Percentiles rank a stretch among this genome's conserved stretches.
Evolutionary conservation across 352 stramenopile genomes (phyloP).

Genomic region (Sclerospora graminicola): DNA sequence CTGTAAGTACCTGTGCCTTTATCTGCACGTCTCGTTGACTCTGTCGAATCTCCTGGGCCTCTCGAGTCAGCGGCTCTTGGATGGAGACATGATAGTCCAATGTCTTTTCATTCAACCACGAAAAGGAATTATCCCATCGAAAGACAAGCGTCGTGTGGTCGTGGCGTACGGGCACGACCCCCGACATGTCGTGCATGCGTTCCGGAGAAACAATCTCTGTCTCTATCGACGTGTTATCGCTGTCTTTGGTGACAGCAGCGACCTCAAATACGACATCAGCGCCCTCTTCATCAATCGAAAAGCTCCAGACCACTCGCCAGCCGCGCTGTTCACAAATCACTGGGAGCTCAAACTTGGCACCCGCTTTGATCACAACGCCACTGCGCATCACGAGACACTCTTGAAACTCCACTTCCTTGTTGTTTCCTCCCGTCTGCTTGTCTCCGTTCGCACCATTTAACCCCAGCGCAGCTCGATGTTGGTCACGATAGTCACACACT

Average conservation of each 20-base stretch:
- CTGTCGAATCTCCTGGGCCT: slow-evolving; percentile 26
- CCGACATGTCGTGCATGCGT: slow-evolving; percentile 45
- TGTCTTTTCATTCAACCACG: slow-evolving; percentile 79
- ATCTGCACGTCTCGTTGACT: slow-evolving; percentile 20
- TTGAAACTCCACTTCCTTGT: slow-evolving; percentile 28
- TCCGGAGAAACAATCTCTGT: slow-evolving; percentile 30
- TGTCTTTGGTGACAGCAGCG: slow-evolving; percentile 1
- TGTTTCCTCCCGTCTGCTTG: neutral
- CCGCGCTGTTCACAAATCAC: slow-evolving; percentile 56
- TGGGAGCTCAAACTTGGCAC: slow-evolving; percentile 51
- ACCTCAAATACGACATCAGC: slow-evolving; percentile 55
- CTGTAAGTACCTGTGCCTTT: slow-evolving; percentile 15
- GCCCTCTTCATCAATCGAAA: slow-evolving; percentile 56
- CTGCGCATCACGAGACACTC: slow-evolving; percentile 65
- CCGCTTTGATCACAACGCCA: slow-evolving; percentile 72
- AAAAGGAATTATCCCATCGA: slow-evolving; percentile 79
- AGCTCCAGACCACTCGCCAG: slow-evolving; percentile 72
- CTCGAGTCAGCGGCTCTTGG: slow-evolving; percentile 36
- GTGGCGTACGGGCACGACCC: slow-evolving; percentile 31
- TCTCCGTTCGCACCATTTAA: neutral
- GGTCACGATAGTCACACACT: slow-evolving; percentile 47
- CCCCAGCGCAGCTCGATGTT: slow-evolving; percentile 5
- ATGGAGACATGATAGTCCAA: slow-evolving; percentile 78
- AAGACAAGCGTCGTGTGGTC: slow-evolving; percentile 43
- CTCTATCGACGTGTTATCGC: slow-evolving; percentile 6